Conservation (phyloP, 257 asterid genomes). For the Nicotiana obtusifolia region DNA sequence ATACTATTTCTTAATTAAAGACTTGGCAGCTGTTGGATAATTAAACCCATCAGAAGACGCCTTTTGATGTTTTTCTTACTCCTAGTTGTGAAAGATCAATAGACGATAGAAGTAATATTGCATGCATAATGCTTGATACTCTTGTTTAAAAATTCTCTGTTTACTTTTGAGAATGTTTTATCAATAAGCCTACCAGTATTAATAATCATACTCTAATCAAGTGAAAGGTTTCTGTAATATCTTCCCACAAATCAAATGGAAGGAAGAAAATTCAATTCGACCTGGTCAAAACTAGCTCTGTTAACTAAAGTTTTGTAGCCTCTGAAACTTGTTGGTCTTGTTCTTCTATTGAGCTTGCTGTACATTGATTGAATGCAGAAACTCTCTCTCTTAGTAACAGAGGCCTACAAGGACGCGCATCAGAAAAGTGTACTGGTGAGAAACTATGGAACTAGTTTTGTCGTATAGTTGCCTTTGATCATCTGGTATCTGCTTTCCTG, state of each 20-base stretch:
- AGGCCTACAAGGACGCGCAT: slow-evolving; percentile 91
- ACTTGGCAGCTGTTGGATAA: no score
- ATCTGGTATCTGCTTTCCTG: neutral
- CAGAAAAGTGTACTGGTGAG: slow-evolving; percentile 83
- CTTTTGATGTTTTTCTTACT: no score
- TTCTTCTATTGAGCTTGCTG: neutral
- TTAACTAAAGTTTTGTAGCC: neutral
- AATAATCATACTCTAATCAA: neutral
- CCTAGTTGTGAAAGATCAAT: no score
- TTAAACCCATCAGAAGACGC: no score
- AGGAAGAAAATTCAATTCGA: neutral
- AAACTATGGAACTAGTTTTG: neutral
- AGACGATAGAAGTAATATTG: no score
- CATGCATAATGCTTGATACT: no score
- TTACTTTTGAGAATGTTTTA: neutral
- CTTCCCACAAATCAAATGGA: neutral
- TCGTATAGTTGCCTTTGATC: neutral
- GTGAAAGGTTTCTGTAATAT: neutral
- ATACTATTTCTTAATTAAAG: no score
- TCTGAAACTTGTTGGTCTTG: neutral
- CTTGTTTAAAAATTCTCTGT: no score
- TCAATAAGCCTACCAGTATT: neutral
- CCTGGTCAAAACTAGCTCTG: neutral
- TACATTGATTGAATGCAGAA: slow-evolving; percentile 28
- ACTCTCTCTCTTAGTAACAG: slow-evolving; percentile 71